Evolutionary conservation across 1,284 basidiomycete genomes (phyloP).

Genomic region (Puccinia polysora): DNA sequence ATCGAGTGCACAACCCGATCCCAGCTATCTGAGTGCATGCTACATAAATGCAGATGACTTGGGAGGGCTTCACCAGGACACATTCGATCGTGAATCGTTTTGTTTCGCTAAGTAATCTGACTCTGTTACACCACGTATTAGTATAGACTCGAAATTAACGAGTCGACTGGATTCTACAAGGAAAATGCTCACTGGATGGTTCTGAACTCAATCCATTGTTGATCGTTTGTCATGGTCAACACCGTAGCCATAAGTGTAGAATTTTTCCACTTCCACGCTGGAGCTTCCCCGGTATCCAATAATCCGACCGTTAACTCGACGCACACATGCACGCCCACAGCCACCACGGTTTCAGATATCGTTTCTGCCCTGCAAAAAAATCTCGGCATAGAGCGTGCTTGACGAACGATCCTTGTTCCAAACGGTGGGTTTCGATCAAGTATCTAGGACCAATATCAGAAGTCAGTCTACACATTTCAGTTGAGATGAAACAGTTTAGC

Average conservation of each 20-base stretch:
- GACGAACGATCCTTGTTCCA: conserved; percentile 32
- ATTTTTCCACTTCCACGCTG: conserved; percentile 39
- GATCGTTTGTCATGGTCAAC: conserved; percentile 36
- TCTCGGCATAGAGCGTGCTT: conserved; percentile 36
- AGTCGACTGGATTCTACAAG: not conserved
- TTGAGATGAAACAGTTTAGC: not conserved
- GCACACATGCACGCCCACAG: conserved; percentile 29
- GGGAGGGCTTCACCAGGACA: conserved; percentile 41
- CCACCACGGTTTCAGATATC: conserved; percentile 30
- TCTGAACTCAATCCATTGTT: conserved; percentile 44
- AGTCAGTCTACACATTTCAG: not conserved
- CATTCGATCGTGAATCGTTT: conserved; percentile 38
- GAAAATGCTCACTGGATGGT: conserved; percentile 30
- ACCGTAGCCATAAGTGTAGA: conserved; percentile 38
- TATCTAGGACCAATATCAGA: conserved; percentile 24
- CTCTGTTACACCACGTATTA: not conserved
- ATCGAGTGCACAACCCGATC: conserved; percentile 30
- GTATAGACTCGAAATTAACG: not conserved
- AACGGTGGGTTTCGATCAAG: conserved; percentile 44
- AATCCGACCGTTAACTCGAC: conserved; percentile 39
- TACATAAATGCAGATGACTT: conserved; percentile 21
- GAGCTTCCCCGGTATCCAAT: conserved; percentile 3
- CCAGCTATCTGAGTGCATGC: conserved; percentile 40
- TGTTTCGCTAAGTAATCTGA: conserved; percentile 30
- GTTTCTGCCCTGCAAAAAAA: conserved; percentile 34